A percentile compares a stretch with the other conserved stretches of the same genome.
phyloP scores from a whole-genome alignment of 257 asterid species.

The Solanum pimpinellifolium region DNA sequence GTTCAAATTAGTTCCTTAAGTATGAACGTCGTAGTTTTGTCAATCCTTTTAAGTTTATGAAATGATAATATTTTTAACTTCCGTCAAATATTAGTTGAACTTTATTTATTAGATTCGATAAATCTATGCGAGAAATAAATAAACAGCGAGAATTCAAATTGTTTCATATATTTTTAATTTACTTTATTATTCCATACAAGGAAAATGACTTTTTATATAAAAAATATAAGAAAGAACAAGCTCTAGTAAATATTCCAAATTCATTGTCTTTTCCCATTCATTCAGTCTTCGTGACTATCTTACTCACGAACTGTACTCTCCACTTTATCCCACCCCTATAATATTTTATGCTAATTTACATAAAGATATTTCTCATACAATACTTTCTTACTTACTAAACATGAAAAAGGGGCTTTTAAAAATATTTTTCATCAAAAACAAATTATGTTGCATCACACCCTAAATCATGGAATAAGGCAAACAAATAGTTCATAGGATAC shows the following conservation, averaged over 20 bases:
- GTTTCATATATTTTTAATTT: background rate
- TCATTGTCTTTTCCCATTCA: background rate
- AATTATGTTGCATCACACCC: background rate
- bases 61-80: background rate
- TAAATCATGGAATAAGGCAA: background rate
- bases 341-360: background rate
- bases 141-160: background rate
- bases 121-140: background rate
- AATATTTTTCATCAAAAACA: background rate
- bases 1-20: background rate
- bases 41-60: background rate
- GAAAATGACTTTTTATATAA: background rate
- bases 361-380: background rate
- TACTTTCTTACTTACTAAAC: background rate
- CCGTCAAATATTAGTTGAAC: background rate
- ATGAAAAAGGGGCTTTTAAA: background rate
- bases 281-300: background rate
- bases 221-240: too few relatives aligned
- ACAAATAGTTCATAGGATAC: background rate
- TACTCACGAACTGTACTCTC: background rate
- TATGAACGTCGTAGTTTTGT: background rate
- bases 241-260: too few relatives aligned
- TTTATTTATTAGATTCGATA: background rate
- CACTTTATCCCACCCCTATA: background rate
- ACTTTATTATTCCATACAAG: background rate